Conservation (phyloP, 1,284 basidiomycete genomes). For the Rhodotorula sp. region DNA sequence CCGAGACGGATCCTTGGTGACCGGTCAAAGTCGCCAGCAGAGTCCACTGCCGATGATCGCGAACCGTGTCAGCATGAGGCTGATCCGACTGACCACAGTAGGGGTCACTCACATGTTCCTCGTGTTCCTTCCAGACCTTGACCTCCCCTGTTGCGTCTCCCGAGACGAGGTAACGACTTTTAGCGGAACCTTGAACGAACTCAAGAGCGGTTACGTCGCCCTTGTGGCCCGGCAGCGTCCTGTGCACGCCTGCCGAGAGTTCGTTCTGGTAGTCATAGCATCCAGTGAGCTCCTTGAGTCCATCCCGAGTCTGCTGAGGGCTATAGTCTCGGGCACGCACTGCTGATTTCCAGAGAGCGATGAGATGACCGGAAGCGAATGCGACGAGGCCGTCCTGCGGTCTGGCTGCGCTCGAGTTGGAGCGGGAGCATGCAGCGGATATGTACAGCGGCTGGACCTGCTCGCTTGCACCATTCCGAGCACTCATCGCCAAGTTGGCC, state of each 20-base stretch:
- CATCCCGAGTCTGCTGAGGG: conserved; percentile 1
- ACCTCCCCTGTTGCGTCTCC: conserved; percentile 69
- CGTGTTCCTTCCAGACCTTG: conserved; percentile 47
- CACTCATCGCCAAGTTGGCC: background rate
- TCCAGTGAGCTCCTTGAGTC: background rate
- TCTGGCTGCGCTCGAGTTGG: conserved; percentile 65
- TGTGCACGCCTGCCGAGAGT: conserved; percentile 59
- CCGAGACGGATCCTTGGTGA: conserved; percentile 30
- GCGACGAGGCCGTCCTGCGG: conserved; percentile 61
- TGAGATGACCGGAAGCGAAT: conserved; percentile 71
- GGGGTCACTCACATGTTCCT: conserved; percentile 15
- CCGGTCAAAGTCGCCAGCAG: conserved; percentile 11
- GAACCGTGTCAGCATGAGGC: too few species aligned
- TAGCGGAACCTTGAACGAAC: conserved; percentile 53
- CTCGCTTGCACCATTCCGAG: background rate
- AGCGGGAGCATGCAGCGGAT: conserved; percentile 63
- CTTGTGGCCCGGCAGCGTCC: conserved; percentile 71
- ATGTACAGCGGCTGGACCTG: conserved; percentile 58
- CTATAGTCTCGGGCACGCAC: conserved; percentile 47
- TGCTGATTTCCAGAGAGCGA: conserved; percentile 73
- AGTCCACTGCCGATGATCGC: too few species aligned
- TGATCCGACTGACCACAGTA: too few species aligned
- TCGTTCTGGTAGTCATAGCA: conserved; percentile 51
- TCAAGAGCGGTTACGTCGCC: conserved; percentile 72
- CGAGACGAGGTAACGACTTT: conserved; percentile 55